A percentile compares a stretch with the other conserved stretches of the same genome.
phyloP scores from a whole-genome alignment of 2,329 filamentous ascomycete genomes.

The Parascedosporium putredinis region DNA sequence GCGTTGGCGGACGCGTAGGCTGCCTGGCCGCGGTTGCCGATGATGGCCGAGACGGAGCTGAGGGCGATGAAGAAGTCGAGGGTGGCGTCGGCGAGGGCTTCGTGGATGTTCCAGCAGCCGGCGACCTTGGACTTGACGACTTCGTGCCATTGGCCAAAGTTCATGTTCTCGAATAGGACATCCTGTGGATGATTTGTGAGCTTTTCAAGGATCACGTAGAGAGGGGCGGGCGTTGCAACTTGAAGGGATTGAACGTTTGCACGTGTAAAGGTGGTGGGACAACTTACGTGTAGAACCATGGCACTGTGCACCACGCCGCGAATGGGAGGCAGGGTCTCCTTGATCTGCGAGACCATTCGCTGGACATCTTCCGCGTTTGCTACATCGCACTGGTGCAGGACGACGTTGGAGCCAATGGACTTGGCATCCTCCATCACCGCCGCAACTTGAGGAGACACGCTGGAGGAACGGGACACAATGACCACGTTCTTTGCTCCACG shows the following conservation, averaged over 20 bases:
- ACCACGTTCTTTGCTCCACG: constrained; percentile 41
- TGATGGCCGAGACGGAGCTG: constrained; percentile 26
- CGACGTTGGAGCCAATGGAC: constrained; percentile 20
- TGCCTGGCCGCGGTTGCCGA: constrained; percentile 46
- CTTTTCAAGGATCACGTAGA: not conserved
- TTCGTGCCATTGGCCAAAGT: constrained; percentile 21
- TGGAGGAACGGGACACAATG: constrained; percentile 41
- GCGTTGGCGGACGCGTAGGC: constrained; percentile 48
- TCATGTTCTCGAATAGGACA: constrained; percentile 24
- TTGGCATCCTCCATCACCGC: constrained; percentile 24
- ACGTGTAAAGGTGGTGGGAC: not conserved
- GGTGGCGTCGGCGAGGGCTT: constrained; percentile 14
- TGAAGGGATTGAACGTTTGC: too few species aligned
- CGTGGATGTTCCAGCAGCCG: constrained; percentile 30
- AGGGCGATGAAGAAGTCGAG: constrained; percentile 27
- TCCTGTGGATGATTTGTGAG: constrained; percentile 15
- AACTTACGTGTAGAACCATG: constrained; percentile 11
- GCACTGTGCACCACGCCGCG: constrained; percentile 25
- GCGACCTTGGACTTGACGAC: constrained; percentile 24
- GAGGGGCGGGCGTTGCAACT: not conserved
- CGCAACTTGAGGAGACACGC: constrained; percentile 17
- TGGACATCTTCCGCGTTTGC: not conserved
- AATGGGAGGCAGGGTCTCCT: constrained; percentile 25
- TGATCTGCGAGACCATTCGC: constrained; percentile 10
- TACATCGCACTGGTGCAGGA: constrained; percentile 4